A percentile compares a stretch with the other conserved stretches of the same genome.
Evolutionary conservation across 441 rosid genomes (phyloP).

Genomic region (California macrophylla): DNA sequence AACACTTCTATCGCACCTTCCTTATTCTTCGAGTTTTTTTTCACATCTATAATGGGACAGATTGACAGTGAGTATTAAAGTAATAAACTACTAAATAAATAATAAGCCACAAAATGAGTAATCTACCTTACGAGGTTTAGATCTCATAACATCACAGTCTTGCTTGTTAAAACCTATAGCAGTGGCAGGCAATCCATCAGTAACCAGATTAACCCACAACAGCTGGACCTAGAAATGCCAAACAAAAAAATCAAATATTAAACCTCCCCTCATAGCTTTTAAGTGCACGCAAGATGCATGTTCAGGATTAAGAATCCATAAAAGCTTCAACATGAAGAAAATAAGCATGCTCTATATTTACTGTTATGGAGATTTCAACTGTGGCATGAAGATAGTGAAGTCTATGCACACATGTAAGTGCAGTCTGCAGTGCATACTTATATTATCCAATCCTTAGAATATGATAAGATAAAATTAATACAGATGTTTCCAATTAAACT

Average conservation of each 20-base stretch:
- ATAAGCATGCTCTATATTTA: not conserved
- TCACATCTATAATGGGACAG: not conserved
- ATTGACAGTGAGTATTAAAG: conserved; percentile 7
- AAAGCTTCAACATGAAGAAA: not conserved
- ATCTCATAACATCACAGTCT: conserved; percentile 94
- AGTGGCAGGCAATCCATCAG: conserved; percentile 99
- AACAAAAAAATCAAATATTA: conserved; percentile 10
- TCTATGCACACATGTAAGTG: not conserved
- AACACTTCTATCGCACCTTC: not conserved
- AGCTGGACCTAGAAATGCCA: conserved; percentile 68
- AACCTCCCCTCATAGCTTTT: conserved; percentile 3
- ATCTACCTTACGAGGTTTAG: conserved; percentile 90
- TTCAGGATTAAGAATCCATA: not conserved
- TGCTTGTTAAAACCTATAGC: conserved; percentile 98
- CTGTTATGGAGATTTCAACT: not conserved
- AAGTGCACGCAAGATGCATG: not conserved
- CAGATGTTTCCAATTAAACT: conserved; percentile 32
- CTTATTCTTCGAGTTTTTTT: not conserved
- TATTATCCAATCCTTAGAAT: not conserved
- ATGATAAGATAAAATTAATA: conserved; percentile 1
- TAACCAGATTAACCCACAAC: conserved; percentile 96
- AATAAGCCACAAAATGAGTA: not conserved
- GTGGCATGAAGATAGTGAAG: not conserved
- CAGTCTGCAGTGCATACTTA: not conserved
- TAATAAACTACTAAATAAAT: not conserved